Conservation (phyloP, 345 rosid genomes). For the Fremontodendron californicum region DNA sequence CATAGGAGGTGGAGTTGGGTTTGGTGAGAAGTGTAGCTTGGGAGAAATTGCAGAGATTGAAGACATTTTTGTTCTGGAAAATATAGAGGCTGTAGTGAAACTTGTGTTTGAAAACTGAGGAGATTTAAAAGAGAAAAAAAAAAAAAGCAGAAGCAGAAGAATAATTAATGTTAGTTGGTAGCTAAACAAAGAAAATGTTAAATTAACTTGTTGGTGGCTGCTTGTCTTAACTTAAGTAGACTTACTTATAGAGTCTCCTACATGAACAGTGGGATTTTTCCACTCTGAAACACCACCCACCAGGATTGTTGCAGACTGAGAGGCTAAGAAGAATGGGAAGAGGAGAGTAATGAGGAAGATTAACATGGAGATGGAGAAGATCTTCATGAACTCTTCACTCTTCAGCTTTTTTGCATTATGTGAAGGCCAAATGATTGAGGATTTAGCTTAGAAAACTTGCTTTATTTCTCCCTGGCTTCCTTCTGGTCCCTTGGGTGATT, state of each 20-base stretch:
- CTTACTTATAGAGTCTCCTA: constrained; percentile 47
- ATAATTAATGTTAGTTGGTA: no score
- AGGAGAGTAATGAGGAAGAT: constrained; percentile 30
- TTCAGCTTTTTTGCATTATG: not conserved
- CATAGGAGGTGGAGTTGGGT: constrained; percentile 59
- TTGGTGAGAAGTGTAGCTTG: constrained; percentile 76
- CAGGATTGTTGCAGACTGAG: constrained; percentile 43
- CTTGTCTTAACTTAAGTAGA: no score
- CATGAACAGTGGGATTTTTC: constrained; percentile 60
- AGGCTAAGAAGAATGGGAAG: constrained; percentile 32
- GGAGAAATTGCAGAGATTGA: constrained; percentile 70
- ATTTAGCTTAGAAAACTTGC: no score
- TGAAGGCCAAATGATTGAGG: not conserved
- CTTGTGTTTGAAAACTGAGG: constrained; percentile 78
- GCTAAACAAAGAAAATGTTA: not conserved
- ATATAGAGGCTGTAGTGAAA: constrained; percentile 66
- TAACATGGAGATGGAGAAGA: constrained; percentile 15
- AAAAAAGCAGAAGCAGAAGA: not conserved
- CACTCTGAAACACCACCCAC: constrained; percentile 73
- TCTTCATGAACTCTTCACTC: not conserved
- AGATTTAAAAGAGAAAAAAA: not conserved
- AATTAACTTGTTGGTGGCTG: not conserved
- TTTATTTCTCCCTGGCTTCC: not conserved
- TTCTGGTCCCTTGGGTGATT: not conserved
- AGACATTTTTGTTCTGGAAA: constrained; percentile 77